Base-by-base conservation (phyloP, 2,329 filamentous ascomycete species). In the Westerdykella ornata region DNA sequence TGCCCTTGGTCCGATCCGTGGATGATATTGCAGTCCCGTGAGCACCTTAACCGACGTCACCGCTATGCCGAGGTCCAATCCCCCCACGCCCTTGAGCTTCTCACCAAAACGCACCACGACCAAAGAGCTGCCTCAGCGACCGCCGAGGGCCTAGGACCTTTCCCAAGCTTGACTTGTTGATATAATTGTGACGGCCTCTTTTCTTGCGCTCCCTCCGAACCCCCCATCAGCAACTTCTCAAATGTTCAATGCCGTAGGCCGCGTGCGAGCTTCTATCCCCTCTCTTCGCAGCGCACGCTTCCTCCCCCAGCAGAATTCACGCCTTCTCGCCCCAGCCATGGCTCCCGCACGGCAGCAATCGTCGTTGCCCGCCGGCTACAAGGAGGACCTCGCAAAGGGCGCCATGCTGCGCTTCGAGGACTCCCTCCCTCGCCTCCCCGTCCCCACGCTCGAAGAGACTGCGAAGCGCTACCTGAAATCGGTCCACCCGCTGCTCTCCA, bases 401-500 rank as follows among this genome's bases (percentile, higher is more conserved):
- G 73, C 80, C 35, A 92, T 87, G 84, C 75, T 92, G 54, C 80
- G 87, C 54, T 94, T 85, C 67, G 85, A 94, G 65, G 85, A 89
- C 29, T 90, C 85, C n/a, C 77, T 94, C 22, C 86, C 86, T 34
- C 76, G 75, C 29, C 75, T 94, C 19, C 86, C 87, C 12, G 84
- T 92, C 3, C 86, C 86, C 9, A 82, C 84, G 1, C 82, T 94
- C 53, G 81, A 90, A 62, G 86, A 92, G 71, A 92, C 86, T 5
- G 78, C 85, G 29, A 76, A 79, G 48, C 81, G 85, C 49, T 94
- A 94, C 67, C 73, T 92, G 56, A 88, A 88, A 71, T 81, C 82
- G 29, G 75, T 94, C 37, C 81, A 85, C 62, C 84, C 87, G 16
- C 73, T 94, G 28, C 76, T 90, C 46, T 82, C 78, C 32, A 67